These are phyloP conservation scores for Coemansia sp. DNA, from an alignment of 192 early-diverging fungal species.

Conservation along the genomic window DNA sequence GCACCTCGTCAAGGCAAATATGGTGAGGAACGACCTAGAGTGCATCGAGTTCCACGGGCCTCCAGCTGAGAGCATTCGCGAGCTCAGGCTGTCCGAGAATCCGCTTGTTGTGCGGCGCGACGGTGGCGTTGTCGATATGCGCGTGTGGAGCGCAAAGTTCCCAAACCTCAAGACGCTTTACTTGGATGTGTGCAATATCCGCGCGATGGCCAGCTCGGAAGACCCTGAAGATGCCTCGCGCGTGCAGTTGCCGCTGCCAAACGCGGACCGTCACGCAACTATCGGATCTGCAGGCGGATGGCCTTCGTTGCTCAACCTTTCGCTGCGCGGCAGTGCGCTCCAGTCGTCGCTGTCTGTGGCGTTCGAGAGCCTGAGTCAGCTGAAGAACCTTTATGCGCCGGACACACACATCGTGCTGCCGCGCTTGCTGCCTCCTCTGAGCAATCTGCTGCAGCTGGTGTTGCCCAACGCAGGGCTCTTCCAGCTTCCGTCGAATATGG, in stretches of 20 bases:
- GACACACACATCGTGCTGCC: slow-evolving; percentile 44
- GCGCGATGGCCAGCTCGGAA: slow-evolving; percentile 23
- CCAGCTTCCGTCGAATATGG: slow-evolving; percentile 41
- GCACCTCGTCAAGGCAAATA: slow-evolving; percentile 34
- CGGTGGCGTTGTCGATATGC: slow-evolving; percentile 35
- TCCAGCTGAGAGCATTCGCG: slow-evolving; percentile 39
- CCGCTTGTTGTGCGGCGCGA: slow-evolving; percentile 39
- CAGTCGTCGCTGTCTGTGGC: slow-evolving; percentile 37
- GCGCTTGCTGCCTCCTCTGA: slow-evolving; percentile 32
- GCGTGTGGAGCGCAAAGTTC: slow-evolving; percentile 40
- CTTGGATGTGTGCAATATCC: slow-evolving; percentile 46
- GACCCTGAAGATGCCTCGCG: not conserved
- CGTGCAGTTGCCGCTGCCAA: not conserved
- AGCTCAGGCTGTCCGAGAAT: slow-evolving; percentile 51
- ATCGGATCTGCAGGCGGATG: not conserved
- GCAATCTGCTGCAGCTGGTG: slow-evolving; percentile 40
- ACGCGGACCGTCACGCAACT: not conserved
- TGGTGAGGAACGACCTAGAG: slow-evolving; percentile 51
- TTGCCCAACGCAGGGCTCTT: slow-evolving; percentile 40
- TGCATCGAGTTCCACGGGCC: slow-evolving; percentile 35
- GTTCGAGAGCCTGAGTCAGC: slow-evolving; percentile 28
- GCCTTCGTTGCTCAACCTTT: slow-evolving; percentile 48
- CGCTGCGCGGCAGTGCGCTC: slow-evolving; percentile 45
- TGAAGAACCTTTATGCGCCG: slow-evolving; percentile 54
- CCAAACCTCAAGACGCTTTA: slow-evolving; percentile 48